Evolutionary conservation across 305 asterid genomes (phyloP), one percentile per base, ranked within the genome.

Genomic region (Fraxinus nigra): DNA sequence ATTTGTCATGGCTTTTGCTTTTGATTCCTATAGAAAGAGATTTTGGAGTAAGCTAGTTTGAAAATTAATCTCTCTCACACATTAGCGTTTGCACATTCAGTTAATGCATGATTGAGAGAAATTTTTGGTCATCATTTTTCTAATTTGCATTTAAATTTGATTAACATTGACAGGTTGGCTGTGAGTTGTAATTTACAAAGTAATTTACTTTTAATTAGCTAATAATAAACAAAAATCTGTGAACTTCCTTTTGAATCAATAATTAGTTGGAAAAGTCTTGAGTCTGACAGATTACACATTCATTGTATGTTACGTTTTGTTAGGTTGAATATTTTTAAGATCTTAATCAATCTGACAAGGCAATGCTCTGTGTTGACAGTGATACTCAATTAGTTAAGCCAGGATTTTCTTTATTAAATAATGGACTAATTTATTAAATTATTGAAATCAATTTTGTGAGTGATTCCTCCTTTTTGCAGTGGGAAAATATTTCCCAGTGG

Each of bases 401-500:
- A 76, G 46, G 18, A 67, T 54, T 51, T 30, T 40, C 37, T 81
- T 65, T 79, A 80, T 82, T 81, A 75, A 63, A 51, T 56, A 26
- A 37, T 10, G 18, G 33, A 81, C 20, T 34, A 18, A 63, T 11
- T 38, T 1, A 46, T 28, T 65, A 74, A 20, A 37, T 54, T 34
- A 30, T 14, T 46, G 77, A 35, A 46, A 59, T 76, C 70, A n/a
- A 22, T 74, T 79, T 16, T 14, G 74, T 63, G 38, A 5, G 20
- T 13, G 37, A 11, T 5, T 1, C 54, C 10, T 82, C 61, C 14
- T 1, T 16, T 65, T 78, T 32, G 48, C 81, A 94, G 98, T 86
- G 98, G 98, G 72, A 90, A 92, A 90, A 93, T 94, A 80, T 91
- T 92, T 89, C 98, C 98, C 13, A 95, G 96, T 87, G 92, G 92